Evolutionary conservation across 2,329 filamentous ascomycete species (phyloP).

Genomic region (Neurospora sp.): DNA sequence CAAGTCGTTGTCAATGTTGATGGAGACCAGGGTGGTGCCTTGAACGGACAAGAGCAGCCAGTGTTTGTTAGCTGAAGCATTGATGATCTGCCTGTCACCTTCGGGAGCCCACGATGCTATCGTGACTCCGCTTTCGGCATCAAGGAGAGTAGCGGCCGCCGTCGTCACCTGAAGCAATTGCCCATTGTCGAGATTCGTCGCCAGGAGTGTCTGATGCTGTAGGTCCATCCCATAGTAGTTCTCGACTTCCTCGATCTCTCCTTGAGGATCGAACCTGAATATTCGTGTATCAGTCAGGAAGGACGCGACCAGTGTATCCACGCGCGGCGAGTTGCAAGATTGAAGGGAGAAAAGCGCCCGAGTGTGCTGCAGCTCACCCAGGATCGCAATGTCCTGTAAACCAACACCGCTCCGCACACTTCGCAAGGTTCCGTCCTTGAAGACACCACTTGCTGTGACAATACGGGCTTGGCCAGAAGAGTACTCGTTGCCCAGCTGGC

Average conservation of each 20-base stretch:
- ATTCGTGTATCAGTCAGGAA: slow-evolving; percentile 76
- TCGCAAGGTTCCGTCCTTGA: slow-evolving; percentile 76
- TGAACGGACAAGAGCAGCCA: slow-evolving; percentile 66
- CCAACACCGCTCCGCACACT: slow-evolving; percentile 92
- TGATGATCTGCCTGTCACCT: slow-evolving; percentile 54
- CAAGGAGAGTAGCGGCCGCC: slow-evolving; percentile 50
- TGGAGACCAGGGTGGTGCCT: slow-evolving; percentile 60
- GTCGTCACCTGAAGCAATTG: slow-evolving; percentile 70
- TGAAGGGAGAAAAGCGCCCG: slow-evolving; percentile 63
- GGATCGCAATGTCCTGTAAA: slow-evolving; percentile 73
- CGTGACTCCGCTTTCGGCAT: slow-evolving; percentile 46
- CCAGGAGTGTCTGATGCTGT: slow-evolving; percentile 62
- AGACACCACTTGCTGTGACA: slow-evolving; percentile 85
- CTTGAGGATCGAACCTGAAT: slow-evolving; percentile 64
- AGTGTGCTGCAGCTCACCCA: slow-evolving; percentile 69
- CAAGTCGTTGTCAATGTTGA: slow-evolving; percentile 53
- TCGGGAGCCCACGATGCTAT: slow-evolving; percentile 48
- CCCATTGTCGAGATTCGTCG: slow-evolving; percentile 52
- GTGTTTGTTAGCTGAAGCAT: slow-evolving; percentile 63
- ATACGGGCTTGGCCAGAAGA: slow-evolving; percentile 91
- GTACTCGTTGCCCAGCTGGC: slow-evolving; percentile 71
- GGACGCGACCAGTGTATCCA: slow-evolving; percentile 69
- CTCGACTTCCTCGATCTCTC: slow-evolving; percentile 81
- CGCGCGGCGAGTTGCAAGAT: slow-evolving; percentile 36
- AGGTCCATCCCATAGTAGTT: slow-evolving; percentile 61